Evolutionary conservation across 495 filamentous ascomycete genomes (phyloP).

Genomic region (Annulohypoxylon bovei): DNA sequence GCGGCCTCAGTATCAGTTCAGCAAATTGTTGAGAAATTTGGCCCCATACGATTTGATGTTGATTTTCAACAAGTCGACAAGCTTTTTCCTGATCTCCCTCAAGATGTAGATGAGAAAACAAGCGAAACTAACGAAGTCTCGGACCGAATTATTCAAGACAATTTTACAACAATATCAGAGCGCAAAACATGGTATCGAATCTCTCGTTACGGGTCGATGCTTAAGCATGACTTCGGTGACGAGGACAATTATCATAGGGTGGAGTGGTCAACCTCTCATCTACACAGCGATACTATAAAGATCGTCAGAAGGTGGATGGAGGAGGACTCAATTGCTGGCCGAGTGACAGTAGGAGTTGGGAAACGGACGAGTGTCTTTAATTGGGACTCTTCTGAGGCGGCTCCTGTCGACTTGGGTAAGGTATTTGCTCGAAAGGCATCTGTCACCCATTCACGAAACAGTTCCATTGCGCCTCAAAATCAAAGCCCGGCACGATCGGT

Average conservation of each 20-base stretch:
- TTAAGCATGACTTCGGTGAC: conserved; percentile 64
- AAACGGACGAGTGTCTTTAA: conserved; percentile 60
- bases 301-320: conserved; percentile 69
- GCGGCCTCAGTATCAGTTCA: conserved; percentile 11
- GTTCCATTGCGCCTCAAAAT: conserved; percentile 26
- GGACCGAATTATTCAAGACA: conserved; percentile 56
- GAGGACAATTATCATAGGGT: conserved; percentile 67
- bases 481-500: neutral
- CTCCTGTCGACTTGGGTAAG: conserved; percentile 56
- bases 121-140: conserved; percentile 35
- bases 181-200: conserved; percentile 72
- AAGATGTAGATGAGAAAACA: conserved; percentile 1
- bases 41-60: conserved; percentile 49
- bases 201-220: conserved; percentile 64
- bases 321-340: conserved; percentile 64
- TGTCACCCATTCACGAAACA: conserved; percentile 31
- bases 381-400: conserved; percentile 61
- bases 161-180: conserved; percentile 61
- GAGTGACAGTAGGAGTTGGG: conserved; percentile 55
- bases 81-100: conserved; percentile 50
- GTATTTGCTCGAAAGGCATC: conserved; percentile 52
- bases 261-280: conserved; percentile 62
- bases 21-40: conserved; percentile 44
- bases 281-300: conserved; percentile 62
- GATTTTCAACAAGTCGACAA: conserved; percentile 56